A percentile compares a stretch with the other conserved stretches of the same genome.
phyloP scores from a whole-genome alignment of 2,329 filamentous ascomycete species.

The Pyrenophora tritici-repentis region DNA sequence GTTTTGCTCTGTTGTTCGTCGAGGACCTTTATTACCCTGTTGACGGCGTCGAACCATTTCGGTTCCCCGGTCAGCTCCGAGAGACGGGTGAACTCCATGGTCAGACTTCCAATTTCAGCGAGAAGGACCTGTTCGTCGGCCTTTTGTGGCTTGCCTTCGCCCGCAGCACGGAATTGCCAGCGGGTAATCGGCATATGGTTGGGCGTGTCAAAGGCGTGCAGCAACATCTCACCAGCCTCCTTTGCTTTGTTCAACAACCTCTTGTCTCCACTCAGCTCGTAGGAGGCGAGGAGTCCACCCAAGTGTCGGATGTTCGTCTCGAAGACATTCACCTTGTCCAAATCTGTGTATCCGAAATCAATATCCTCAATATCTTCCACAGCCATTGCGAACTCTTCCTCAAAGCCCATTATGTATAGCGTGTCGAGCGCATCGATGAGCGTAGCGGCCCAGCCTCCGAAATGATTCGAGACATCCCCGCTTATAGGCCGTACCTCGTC shows the following conservation, averaged over 20 bases:
- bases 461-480: conserved; percentile 48
- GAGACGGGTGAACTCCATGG: conserved; percentile 55
- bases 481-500: conserved; percentile 55
- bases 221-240: conserved; percentile 78
- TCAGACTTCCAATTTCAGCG: conserved; percentile 55
- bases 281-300: conserved; percentile 82
- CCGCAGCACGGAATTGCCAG: conserved; percentile 50
- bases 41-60: conserved; percentile 55
- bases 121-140: conserved; percentile 51
- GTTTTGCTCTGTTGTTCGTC: conserved; percentile 51
- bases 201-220: conserved; percentile 85
- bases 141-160: conserved; percentile 45
- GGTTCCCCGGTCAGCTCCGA: conserved; percentile 52
- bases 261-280: conserved; percentile 79
- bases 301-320: conserved; percentile 74
- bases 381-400: conserved; percentile 54
- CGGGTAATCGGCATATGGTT: conserved; percentile 79
- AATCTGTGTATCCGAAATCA: conserved; percentile 48
- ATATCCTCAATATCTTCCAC: conserved; percentile 51
- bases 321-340: conserved; percentile 54
- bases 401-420: conserved; percentile 55
- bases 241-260: conserved; percentile 77
- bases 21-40: conserved; percentile 50
- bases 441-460: conserved; percentile 55
- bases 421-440: conserved; percentile 55